A percentile compares a stretch with the other conserved stretches of the same genome.
phyloP scores from a whole-genome alignment of 2,329 filamentous ascomycete species.

The Ascochyta pisi region DNA sequence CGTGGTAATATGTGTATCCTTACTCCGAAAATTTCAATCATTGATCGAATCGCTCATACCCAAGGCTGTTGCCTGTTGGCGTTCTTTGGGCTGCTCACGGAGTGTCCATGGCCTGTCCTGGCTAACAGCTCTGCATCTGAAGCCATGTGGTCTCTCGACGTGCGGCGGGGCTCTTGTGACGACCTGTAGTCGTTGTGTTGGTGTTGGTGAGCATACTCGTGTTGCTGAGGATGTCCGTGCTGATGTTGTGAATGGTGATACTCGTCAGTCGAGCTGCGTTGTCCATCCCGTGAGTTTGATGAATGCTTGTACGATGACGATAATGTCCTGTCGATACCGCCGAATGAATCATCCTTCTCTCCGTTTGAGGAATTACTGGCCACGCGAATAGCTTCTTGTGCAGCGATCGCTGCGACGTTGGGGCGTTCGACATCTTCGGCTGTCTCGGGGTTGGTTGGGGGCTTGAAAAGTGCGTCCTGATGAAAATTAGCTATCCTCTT shows the following conservation, averaged over 20 bases:
- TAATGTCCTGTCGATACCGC: constrained; percentile 5
- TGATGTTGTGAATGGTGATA: background rate
- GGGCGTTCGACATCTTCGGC: constrained; percentile 40
- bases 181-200: background rate
- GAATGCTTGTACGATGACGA: constrained; percentile 5
- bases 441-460: constrained; percentile 33
- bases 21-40: background rate
- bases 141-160: constrained; percentile 10
- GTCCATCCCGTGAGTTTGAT: constrained; percentile 2
- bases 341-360: constrained; percentile 1
- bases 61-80: constrained; percentile 7
- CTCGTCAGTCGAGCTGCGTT: constrained; percentile 7
- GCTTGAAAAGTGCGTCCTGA: constrained; percentile 39
- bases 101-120: constrained; percentile 4
- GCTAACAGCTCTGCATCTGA: constrained; percentile 12
- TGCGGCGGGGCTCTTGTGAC: constrained; percentile 1
- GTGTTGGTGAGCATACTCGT: background rate
- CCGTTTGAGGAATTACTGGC: background rate
- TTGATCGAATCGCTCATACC: background rate
- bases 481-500: background rate
- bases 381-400: constrained; percentile 29
- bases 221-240: background rate
- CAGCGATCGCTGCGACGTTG: constrained; percentile 38
- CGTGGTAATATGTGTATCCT: background rate
- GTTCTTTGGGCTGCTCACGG: constrained; percentile 1